Conservation (phyloP, 306 rosid species). For the Fragaria vesca region DNA sequence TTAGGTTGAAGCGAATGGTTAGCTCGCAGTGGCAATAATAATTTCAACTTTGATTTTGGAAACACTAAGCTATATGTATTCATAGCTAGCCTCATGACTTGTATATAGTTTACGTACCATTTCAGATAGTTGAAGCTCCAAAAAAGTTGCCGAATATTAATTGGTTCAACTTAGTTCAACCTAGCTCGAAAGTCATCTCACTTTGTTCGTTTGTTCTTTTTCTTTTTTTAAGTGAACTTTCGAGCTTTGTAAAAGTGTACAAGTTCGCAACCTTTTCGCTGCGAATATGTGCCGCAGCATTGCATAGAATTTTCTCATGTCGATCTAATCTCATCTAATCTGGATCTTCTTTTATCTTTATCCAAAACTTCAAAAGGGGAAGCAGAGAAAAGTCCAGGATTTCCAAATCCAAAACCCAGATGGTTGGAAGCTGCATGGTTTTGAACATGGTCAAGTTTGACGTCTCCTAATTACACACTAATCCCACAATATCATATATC, state of each 20-base stretch:
- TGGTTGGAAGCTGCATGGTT: neutral
- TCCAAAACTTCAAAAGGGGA: conserved; percentile 3
- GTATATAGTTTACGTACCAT: neutral
- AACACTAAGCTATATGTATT: neutral
- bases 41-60: neutral
- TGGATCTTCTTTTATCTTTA: neutral
- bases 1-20: neutral
- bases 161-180: neutral
- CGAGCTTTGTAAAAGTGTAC: neutral
- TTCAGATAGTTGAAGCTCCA: neutral
- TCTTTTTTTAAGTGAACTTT: neutral
- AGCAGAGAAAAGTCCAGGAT: neutral
- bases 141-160: neutral
- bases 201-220: neutral
- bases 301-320: neutral
- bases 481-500: neutral
- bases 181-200: neutral
- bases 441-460: neutral
- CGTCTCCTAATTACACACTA: neutral
- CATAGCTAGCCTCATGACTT: neutral
- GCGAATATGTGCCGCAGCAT: neutral
- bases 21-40: neutral
- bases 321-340: neutral
- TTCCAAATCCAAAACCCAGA: conserved; percentile 9
- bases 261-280: conserved; percentile 6